Evolutionary conservation across 768 basidiomycete genomes (phyloP).

Genomic region (Thelephora aurantiotincta): DNA sequence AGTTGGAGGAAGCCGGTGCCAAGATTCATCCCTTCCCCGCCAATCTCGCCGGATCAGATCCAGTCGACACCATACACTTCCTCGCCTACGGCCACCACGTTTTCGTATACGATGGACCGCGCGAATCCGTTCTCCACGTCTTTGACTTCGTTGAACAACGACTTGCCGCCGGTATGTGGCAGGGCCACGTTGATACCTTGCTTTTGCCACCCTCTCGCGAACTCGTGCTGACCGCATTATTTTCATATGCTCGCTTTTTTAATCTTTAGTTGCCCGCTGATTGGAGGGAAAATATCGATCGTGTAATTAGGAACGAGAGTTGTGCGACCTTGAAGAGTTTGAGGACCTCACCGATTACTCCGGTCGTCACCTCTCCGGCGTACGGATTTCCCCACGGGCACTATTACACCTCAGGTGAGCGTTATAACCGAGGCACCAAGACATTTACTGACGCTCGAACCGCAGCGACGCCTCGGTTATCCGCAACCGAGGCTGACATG

Average conservation of each 20-base stretch:
- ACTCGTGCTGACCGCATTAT: not conserved
- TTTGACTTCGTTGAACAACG: conserved; percentile 6
- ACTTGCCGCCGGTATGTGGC: conserved; percentile 14
- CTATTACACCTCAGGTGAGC: conserved; percentile 3
- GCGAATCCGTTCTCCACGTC: conserved; percentile 8
- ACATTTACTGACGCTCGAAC: conserved; percentile 3
- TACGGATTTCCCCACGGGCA: conserved; percentile 2
- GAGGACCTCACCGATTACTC: not conserved
- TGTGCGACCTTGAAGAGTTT: not conserved
- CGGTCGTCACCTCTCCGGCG: not conserved
- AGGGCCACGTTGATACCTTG: not conserved
- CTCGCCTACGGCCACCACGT: not conserved
- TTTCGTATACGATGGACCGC: too few relatives aligned
- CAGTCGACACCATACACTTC: not conserved
- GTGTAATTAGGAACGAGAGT: conserved; percentile 2
- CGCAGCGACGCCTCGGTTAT: too few relatives aligned
- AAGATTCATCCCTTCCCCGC: conserved; percentile 49
- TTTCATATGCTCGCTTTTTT: not conserved
- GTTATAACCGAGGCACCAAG: conserved; percentile 1
- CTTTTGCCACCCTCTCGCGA: not conserved
- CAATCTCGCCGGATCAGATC: conserved; percentile 17
- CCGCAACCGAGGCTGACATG: too few relatives aligned
- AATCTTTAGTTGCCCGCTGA: conserved; percentile 16
- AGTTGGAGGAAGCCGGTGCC: conserved; percentile 66
- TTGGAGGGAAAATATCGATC: conserved; percentile 13